Evolutionary conservation across 495 filamentous ascomycete species (phyloP).

Genomic region (Hyaloscypha bicolor): DNA sequence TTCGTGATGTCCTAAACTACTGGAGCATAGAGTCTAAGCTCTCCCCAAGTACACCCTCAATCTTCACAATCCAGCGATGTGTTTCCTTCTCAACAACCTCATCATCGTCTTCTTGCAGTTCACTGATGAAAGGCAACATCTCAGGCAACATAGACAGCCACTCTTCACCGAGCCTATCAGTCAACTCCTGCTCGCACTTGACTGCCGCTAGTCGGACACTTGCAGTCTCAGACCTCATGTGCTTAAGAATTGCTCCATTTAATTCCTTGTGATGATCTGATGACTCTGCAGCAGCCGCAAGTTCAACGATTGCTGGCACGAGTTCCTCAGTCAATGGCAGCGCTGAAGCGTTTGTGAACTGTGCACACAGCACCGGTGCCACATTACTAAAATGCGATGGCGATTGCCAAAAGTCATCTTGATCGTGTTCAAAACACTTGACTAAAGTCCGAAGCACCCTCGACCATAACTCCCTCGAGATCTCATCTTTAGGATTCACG

Average conservation of each 20-base stretch:
- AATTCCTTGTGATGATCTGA: conserved; percentile 88
- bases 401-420: conserved; percentile 83
- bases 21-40: conserved; percentile 88
- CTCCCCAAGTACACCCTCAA: conserved; percentile 86
- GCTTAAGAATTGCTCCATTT: conserved; percentile 72
- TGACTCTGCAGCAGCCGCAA: conserved; percentile 77
- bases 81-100: conserved; percentile 89
- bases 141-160: conserved; percentile 89
- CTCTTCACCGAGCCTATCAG: conserved; percentile 80
- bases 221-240: conserved; percentile 68
- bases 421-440: conserved; percentile 78
- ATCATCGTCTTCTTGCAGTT: conserved; percentile 94
- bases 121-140: conserved; percentile 92
- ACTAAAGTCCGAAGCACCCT: conserved; percentile 66
- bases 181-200: conserved; percentile 75
- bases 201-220: conserved; percentile 75
- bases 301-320: conserved; percentile 65
- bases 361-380: conserved; percentile 64
- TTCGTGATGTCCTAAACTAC: conserved; percentile 38
- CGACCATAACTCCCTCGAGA: conserved; percentile 60
- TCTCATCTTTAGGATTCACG: conserved; percentile 49
- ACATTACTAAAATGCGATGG: conserved; percentile 80
- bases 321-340: conserved; percentile 44
- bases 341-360: conserved; percentile 60
- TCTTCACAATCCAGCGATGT: conserved; percentile 79